These are phyloP conservation scores for Aspergillus ochraceoroseus DNA, from an alignment of 2,329 filamentous ascomycete genomes.

Conservation along the genomic window DNA sequence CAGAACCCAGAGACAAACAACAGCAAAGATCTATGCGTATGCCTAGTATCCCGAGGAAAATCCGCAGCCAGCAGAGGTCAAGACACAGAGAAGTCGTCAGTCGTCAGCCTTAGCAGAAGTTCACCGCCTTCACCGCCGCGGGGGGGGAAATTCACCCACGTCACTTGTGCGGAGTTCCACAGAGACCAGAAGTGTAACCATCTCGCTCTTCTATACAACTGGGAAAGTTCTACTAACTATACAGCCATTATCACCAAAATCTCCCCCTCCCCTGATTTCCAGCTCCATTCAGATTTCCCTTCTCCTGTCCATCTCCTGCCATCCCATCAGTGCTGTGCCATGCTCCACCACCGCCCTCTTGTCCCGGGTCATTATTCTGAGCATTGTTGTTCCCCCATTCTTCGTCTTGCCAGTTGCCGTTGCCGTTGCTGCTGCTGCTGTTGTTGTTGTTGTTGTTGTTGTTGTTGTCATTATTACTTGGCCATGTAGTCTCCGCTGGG, in stretches of 20 bases:
- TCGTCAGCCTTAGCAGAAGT: conserved; percentile 1
- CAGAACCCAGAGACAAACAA: neutral
- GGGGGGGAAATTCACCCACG: conserved; percentile 4
- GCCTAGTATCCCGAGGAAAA: neutral
- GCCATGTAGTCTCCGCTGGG: neutral
- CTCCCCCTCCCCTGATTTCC: too few species aligned
- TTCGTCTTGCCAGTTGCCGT: neutral
- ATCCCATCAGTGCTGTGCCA: neutral
- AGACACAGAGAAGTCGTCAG: neutral
- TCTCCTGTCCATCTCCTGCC: too few species aligned
- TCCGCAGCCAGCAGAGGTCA: neutral
- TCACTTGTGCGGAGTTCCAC: too few species aligned
- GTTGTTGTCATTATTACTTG: neutral
- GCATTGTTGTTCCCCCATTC: neutral
- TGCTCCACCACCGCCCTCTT: neutral
- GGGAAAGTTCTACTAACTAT: too few species aligned
- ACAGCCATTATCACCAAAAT: too few species aligned
- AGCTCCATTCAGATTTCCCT: too few species aligned
- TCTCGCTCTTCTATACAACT: too few species aligned
- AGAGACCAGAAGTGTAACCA: too few species aligned
- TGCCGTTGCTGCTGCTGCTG: neutral
- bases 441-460: conserved; percentile 3
- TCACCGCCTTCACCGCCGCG: conserved; percentile 10
- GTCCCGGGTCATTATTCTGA: neutral
- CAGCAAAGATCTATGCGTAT: neutral